A percentile compares a stretch with the other conserved stretches of the same genome.
Evolutionary conservation across 306 rosid species (phyloP).

Genomic region (Delonix regia): DNA sequence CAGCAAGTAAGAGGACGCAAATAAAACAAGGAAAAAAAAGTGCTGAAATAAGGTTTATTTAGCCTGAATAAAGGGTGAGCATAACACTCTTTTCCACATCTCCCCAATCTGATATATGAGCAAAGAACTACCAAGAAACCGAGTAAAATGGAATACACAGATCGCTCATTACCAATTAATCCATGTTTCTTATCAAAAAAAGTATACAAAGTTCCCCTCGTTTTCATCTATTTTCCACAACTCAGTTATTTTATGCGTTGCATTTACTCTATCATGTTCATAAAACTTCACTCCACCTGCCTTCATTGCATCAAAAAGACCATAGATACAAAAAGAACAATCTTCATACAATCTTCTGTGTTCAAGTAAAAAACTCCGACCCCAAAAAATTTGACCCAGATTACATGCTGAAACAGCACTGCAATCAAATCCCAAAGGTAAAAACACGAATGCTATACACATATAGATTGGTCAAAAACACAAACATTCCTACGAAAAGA

Average conservation of each 20-base stretch:
- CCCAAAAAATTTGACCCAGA: neutral
- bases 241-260: neutral
- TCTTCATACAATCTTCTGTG: neutral
- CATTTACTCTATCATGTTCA: slow-evolving; percentile 1
- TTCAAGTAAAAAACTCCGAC: neutral
- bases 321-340: neutral
- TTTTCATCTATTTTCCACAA: neutral
- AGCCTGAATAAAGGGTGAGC: neutral
- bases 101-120: neutral
- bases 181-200: neutral
- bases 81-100: neutral
- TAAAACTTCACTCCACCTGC: neutral
- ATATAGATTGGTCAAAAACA: neutral
- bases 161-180: neutral
- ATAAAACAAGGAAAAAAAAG: neutral
- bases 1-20: neutral
- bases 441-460: neutral
- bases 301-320: neutral
- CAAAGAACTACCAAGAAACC: neutral
- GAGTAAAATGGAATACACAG: neutral
- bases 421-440: neutral
- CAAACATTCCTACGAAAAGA: neutral
- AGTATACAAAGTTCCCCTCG: neutral
- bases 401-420: neutral
- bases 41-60: too few relatives aligned